Conservation (phyloP, 176 grass and related monocot species). For the Rhynchospora breviuscula region DNA sequence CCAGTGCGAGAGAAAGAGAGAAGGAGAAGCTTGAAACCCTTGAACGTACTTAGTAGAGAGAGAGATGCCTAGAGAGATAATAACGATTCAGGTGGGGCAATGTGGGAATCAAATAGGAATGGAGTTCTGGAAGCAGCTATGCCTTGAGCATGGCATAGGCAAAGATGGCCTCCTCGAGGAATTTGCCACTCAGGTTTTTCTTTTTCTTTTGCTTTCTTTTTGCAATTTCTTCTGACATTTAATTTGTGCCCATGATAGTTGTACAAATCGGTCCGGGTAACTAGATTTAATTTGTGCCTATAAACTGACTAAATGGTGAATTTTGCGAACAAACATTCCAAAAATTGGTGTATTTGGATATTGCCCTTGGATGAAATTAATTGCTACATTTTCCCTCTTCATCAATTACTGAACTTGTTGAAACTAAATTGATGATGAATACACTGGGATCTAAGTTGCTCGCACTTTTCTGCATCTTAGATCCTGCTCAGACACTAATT, state of each 20-base stretch:
- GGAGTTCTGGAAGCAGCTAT: conserved; percentile 99
- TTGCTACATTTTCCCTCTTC: not conserved
- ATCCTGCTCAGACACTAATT: not conserved
- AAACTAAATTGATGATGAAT: not conserved
- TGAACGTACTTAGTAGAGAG: not conserved
- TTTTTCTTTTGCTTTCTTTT: not conserved
- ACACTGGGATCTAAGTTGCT: not conserved
- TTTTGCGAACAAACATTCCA: not conserved
- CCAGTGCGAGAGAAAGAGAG: not conserved
- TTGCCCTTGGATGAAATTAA: not conserved
- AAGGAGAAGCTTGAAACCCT: not conserved
- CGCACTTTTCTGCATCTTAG: not conserved
- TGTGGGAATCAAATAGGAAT: conserved; percentile 99
- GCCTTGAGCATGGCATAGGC: conserved; percentile 97
- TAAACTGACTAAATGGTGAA: conserved; percentile 14
- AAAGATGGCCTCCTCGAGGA: conserved; percentile 99
- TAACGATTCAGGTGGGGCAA: conserved; percentile 99
- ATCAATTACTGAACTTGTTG: not conserved
- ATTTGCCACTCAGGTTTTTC: conserved; percentile 72
- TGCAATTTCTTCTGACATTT: not conserved
- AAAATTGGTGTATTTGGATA: not conserved
- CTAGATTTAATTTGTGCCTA: not conserved
- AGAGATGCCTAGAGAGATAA: conserved; percentile 96
- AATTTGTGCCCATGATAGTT: too few relatives aligned
- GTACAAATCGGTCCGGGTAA: too few relatives aligned